These are phyloP conservation scores for Aspergillus tanneri DNA, from an alignment of 2,329 filamentous ascomycete genomes.

Conservation along the genomic window DNA sequence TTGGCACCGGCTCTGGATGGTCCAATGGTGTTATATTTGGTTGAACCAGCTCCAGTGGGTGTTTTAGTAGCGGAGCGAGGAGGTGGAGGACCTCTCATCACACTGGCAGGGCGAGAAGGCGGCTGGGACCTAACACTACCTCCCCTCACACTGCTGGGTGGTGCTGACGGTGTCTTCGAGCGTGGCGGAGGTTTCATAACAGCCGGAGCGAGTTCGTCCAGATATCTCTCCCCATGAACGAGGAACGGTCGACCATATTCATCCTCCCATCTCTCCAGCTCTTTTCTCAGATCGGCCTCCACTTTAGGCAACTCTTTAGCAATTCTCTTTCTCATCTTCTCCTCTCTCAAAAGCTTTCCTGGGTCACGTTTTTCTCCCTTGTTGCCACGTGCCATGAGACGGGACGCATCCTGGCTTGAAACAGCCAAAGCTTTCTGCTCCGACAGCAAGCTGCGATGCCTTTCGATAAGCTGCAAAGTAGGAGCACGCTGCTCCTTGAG, in stretches of 20 bases:
- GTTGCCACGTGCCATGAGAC: constrained; percentile 83
- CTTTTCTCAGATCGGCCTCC: constrained; percentile 74
- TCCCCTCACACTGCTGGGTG: constrained; percentile 28
- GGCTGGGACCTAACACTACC: constrained; percentile 27
- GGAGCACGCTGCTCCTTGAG: constrained; percentile 85
- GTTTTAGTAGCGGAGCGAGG: constrained; percentile 49
- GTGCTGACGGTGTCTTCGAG: constrained; percentile 47
- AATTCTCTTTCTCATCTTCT: constrained; percentile 98
- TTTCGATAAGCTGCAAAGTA: constrained; percentile 77
- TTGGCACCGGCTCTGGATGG: constrained; percentile 34
- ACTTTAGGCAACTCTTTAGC: constrained; percentile 94
- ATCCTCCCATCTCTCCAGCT: constrained; percentile 85
- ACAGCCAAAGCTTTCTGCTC: constrained; percentile 85
- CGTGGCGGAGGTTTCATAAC: constrained; percentile 65
- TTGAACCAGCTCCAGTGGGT: constrained; percentile 42
- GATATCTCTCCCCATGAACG: constrained; percentile 86
- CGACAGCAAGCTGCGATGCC: constrained; percentile 74
- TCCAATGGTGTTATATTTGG: constrained; percentile 41
- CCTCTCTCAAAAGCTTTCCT: constrained; percentile 86
- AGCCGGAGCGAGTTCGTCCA: constrained; percentile 71
- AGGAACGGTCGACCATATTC: constrained; percentile 92
- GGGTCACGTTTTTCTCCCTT: constrained; percentile 95
- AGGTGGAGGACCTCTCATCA: constrained; percentile 41
- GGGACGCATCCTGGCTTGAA: constrained; percentile 91
- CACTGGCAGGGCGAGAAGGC: constrained; percentile 30